Base-by-base conservation (phyloP, 2,329 filamentous ascomycete species). In the Blumeriella jaapii region DNA sequence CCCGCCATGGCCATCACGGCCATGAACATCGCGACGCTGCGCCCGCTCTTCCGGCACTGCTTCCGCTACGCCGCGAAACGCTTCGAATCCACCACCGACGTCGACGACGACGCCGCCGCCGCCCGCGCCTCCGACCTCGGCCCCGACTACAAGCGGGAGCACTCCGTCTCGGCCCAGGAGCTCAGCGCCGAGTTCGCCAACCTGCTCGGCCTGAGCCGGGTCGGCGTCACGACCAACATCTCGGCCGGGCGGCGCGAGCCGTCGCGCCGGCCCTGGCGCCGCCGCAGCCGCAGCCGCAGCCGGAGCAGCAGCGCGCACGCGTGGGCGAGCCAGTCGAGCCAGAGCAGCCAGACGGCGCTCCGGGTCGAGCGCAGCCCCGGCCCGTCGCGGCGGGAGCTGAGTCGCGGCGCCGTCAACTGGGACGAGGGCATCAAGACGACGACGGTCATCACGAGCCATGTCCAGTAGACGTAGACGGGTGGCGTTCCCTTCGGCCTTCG, bases 1-100 rank as follows among this genome's bases (percentile, higher is more conserved):
- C 59, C 58, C 19, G 58, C 57, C 3, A 55, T 64, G 11, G 60
- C 59, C 5, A 56, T 64, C 8, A 55, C 59, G 5, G 61, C 60
- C 2, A 56, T 58, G 8, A 59, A 59, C 11, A 51, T 61, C 12
- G 61, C 60, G 0, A 62, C 60, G 1, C 53, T 62, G 2, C 59
- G 59, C 1, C 54, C 61, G 0, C 47, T 61, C 32, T 55, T 55
- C 44, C 44, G 39, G n/a, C 43, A 38, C 11, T 44, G 48, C 38
- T 37, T 47, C 27, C 25, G 29, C 12, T 47, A 44, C 20, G 40
- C 46, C 2, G 27, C 20, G n/a, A 46, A 44, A 29, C 37, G 31
- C 7, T 40, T 47, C 28, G 42, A 46, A 13, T 12, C 24, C 9
- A 34, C 36, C n/a, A 27, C 37, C 23, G 41, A 46, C 14, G 32